These are phyloP conservation scores for Ustilago cynodontis DNA, from an alignment of 1,284 basidiomycete species.

Conservation along the genomic window DNA sequence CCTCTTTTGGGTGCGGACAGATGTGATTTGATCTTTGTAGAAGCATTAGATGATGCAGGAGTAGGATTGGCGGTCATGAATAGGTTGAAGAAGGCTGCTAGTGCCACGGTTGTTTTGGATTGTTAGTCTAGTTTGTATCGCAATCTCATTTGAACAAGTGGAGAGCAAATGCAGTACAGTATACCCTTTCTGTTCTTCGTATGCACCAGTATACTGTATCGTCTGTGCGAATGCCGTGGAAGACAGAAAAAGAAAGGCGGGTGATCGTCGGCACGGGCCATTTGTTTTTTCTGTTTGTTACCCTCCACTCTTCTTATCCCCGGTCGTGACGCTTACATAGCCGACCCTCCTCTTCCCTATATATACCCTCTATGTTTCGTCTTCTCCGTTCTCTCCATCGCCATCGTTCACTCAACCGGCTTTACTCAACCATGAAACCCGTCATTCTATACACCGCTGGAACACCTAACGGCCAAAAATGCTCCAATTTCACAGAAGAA, in stretches of 20 bases:
- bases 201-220: background rate
- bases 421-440: slow-evolving; percentile 39
- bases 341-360: background rate
- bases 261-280: slow-evolving; percentile 21
- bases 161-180: no score
- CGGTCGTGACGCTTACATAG: slow-evolving; percentile 2
- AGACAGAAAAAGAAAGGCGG: background rate
- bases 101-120: slow-evolving; percentile 48
- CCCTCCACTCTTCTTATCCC: slow-evolving; percentile 11
- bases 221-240: background rate
- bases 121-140: slow-evolving; percentile 25
- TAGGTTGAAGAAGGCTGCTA: slow-evolving; percentile 91
- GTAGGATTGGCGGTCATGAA: slow-evolving; percentile 98
- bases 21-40: slow-evolving; percentile 87
- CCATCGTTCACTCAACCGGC: background rate
- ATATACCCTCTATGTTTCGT: background rate
- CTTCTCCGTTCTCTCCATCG: background rate
- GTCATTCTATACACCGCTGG: slow-evolving; percentile 54
- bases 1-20: slow-evolving; percentile 19
- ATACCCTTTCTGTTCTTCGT: background rate
- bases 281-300: background rate
- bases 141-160: no score
- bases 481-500: slow-evolving; percentile 56
- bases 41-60: slow-evolving; percentile 83
- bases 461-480: slow-evolving; percentile 54